Base-by-base conservation (phyloP, 208 protist genomes). In the Wallacemonas sp. region DNA sequence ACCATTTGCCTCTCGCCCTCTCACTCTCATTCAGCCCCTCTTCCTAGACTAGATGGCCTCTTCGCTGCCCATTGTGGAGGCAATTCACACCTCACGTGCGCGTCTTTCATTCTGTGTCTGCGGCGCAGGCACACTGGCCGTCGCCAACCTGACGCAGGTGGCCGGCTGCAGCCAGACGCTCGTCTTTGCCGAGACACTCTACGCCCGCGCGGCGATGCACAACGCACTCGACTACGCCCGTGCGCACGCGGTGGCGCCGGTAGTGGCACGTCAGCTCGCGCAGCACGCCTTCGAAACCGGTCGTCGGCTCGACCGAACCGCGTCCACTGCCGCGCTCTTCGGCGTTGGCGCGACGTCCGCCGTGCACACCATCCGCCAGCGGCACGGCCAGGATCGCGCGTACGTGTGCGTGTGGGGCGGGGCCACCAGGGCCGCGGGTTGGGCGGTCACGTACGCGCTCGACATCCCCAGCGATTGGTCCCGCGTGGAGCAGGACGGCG, bases 261-360 rank as follows among this genome's bases (percentile, higher is more conserved):
- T 66, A 3, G 54, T 81, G 4, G 77, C 84, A 22, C 68, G 72
- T 4, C 81, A 84, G 28, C 69, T 93, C 0, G 83, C 87, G 0
- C 87, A 93, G 62, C 84, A 81, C 61, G 87, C 84, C 32, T 85
- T 80, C 48, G 63, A 76, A 42, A 46, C 25, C 2, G 75, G 61
- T 12, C 57, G 38, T 18, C 39, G 46, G 3, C 38, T 80, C 1
- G 42, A 32, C 8, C 23, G 41, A 23, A 36, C 23, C 14, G 65
- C 62, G 26, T 55, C 20, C 49, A 64, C 33, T 36, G 49, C 50
- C 33, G 4, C 11, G 31, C 14, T 88, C 23, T 71, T 89, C n/a
- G 86, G 86, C 8, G 49, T 92, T 38, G 86, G 86, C 25, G 75
- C 79, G 11, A 92, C 83, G 4, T 81, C 82, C 3, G 82, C 86